These are phyloP conservation scores for barley (Hordeum vulgare) DNA, from an alignment of 176 grass and related monocot genomes.

Conservation along the genomic window MorexV3_pseudomolecules_assembly NC_058523.1:337854879-337855378, in stretches of 20 bases:
- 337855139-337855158: neutral
- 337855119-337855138: conserved; percentile 31
- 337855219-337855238: neutral
- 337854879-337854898: too few relatives aligned
- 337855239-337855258: conserved; percentile 56
- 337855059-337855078: conserved; percentile 99
- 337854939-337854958: too few relatives aligned
- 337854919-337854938: too few relatives aligned
- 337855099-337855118: conserved; percentile 98
- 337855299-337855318: conserved; percentile 92
- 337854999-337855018: conserved; percentile 83
- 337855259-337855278: conserved; percentile 99
- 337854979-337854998: conserved; percentile 96
- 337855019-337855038: conserved; percentile 78
- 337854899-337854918: too few relatives aligned
- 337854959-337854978: too few relatives aligned
- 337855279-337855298: conserved; percentile 96
- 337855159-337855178: neutral
- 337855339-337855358: conserved; percentile 90
- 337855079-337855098: conserved; percentile 97
- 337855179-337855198: neutral
- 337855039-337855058: conserved; percentile 75
- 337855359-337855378: conserved; percentile 83
- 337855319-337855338: conserved; percentile 39
- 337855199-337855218: neutral